Evolutionary conservation across 176 grass and related monocot species (phyloP).

Genomic region (Avena sativa): DNA sequence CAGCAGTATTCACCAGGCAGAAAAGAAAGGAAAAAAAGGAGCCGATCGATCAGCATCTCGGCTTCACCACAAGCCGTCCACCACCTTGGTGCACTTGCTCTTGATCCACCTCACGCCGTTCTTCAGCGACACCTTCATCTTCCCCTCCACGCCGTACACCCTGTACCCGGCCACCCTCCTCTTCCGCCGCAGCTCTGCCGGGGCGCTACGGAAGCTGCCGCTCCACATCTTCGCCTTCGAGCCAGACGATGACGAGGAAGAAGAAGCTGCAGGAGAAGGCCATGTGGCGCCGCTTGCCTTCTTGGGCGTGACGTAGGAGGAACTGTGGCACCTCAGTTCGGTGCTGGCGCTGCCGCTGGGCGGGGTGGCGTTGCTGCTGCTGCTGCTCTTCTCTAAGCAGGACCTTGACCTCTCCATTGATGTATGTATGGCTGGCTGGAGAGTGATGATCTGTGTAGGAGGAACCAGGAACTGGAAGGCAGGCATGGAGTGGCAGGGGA

Average conservation of each 20-base stretch:
- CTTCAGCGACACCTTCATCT: conserved; percentile 61
- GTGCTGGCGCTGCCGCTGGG: neutral
- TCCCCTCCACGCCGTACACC: conserved; percentile 55
- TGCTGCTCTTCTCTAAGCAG: conserved; percentile 19
- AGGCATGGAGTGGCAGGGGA: neutral
- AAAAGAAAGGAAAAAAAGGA: neutral
- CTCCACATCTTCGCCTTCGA: conserved; percentile 32
- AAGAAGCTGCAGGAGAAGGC: conserved; percentile 33
- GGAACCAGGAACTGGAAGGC: neutral
- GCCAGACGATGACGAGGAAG: conserved; percentile 13
- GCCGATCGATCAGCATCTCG: neutral
- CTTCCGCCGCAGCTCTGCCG: conserved; percentile 75
- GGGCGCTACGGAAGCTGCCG: conserved; percentile 37
- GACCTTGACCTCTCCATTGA: conserved; percentile 46
- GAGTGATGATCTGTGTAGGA: neutral
- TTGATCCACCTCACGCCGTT: conserved; percentile 76
- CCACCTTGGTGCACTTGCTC: conserved; percentile 48
- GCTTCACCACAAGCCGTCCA: conserved; percentile 47
- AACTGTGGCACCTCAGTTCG: conserved; percentile 51
- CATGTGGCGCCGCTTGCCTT: conserved; percentile 15
- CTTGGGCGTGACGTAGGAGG: conserved; percentile 54
- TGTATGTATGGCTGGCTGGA: neutral
- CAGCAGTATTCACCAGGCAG: neutral
- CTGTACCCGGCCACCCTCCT: conserved; percentile 62
- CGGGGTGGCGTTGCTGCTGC: neutral